Evolutionary conservation across 2,329 filamentous ascomycete species (phyloP).

Genomic region (Colletotrichum sublineola): DNA sequence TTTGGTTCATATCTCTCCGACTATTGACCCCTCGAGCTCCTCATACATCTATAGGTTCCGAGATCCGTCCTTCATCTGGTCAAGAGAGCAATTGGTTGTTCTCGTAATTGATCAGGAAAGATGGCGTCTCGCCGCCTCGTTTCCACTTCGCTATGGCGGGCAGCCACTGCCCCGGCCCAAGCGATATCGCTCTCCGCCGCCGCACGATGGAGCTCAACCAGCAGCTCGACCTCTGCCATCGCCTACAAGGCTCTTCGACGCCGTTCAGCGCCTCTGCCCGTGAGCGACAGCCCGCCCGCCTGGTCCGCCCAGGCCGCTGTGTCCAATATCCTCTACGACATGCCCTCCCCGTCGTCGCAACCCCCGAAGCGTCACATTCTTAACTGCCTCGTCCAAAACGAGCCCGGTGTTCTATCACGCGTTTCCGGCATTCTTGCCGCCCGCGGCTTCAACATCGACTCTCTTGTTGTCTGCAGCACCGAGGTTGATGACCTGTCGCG

Average conservation of each 20-base stretch:
- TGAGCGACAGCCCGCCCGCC: slow-evolving; percentile 79
- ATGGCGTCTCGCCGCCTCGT: slow-evolving; percentile 63
- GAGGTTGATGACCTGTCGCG: slow-evolving; percentile 96
- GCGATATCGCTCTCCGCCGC: slow-evolving; percentile 43
- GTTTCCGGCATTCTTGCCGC: slow-evolving; percentile 97
- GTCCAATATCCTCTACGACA: slow-evolving; percentile 99
- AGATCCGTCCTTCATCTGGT: slow-evolving; percentile 38
- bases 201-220: slow-evolving; percentile 56
- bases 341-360: slow-evolving; percentile 83
- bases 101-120: slow-evolving; percentile 43
- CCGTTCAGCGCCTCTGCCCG: slow-evolving; percentile 86
- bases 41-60: slow-evolving; percentile 25
- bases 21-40: slow-evolving; percentile 33
- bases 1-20: slow-evolving; percentile 16
- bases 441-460: slow-evolving; percentile 99
- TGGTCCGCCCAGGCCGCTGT: slow-evolving; percentile 96
- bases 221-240: slow-evolving; percentile 89
- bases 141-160: slow-evolving; percentile 56
- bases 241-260: slow-evolving; percentile 98
- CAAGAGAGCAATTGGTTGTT: slow-evolving; percentile 41
- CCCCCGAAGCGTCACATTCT: slow-evolving; percentile 95
- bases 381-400: slow-evolving; percentile 99
- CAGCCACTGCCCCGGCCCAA: slow-evolving; percentile 46
- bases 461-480: slow-evolving; percentile 95
- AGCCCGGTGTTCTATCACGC: slow-evolving; percentile 95